Percentiles rank a stretch among this genome's conserved stretches.
Conservation (phyloP, 2,329 filamentous ascomycete species). For the Tolypocladium pustulatum region DNA sequence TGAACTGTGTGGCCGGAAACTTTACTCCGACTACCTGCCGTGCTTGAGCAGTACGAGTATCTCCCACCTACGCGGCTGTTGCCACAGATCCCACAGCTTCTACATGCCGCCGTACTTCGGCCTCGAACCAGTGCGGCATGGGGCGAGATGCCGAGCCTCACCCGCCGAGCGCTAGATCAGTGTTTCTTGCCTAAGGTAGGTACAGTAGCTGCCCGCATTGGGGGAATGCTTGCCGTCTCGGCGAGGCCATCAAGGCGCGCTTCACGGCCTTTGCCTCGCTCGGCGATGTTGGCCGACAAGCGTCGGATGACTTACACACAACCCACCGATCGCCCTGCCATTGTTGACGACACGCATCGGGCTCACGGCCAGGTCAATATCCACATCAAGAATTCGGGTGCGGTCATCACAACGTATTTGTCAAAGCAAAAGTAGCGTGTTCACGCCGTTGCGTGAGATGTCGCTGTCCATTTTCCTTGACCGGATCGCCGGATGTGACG, state of each 20-base stretch:
- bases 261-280: not conserved
- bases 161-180: not conserved
- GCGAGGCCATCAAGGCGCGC: not conserved
- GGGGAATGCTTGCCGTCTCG: not conserved
- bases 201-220: not conserved
- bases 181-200: no score
- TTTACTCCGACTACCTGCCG: not conserved
- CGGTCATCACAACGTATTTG: not conserved
- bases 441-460: not conserved
- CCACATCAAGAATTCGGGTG: not conserved
- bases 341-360: not conserved
- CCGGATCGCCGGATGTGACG: not conserved
- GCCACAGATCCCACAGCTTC: not conserved
- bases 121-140: not conserved
- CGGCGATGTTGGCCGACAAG: not conserved
- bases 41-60: no score
- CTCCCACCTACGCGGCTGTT: not conserved
- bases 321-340: not conserved
- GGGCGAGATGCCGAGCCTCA: not conserved
- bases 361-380: not conserved
- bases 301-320: not conserved
- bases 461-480: not conserved
- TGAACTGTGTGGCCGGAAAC: not conserved
- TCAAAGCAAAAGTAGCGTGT: not conserved
- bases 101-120: not conserved